These are phyloP conservation scores for Euphorbia pulcherrima DNA, from an alignment of 345 rosid species.

Conservation along the genomic window DNA sequence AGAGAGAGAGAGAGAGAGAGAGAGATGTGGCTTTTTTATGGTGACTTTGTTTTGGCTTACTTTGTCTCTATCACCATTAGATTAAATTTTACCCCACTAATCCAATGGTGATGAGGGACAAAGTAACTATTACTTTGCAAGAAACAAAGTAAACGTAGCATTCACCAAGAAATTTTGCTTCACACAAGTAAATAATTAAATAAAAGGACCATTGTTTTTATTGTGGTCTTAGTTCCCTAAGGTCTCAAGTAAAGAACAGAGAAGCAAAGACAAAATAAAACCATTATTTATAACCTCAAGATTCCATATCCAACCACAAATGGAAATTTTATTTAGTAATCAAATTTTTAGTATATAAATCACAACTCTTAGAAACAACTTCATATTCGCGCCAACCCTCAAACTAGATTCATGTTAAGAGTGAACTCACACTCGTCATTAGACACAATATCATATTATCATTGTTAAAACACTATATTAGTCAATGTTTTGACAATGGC, in stretches of 20 bases:
- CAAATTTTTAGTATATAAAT: background rate
- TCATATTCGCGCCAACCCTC: background rate
- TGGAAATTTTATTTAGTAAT: background rate
- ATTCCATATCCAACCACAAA: background rate
- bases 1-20: background rate
- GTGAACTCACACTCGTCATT: background rate
- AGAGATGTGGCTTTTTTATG: too few relatives aligned
- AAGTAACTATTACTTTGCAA: too few relatives aligned
- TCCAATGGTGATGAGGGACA: too few relatives aligned
- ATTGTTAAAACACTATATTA: background rate
- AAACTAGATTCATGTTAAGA: background rate
- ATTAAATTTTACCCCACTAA: too few relatives aligned
- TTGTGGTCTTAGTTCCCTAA: background rate
- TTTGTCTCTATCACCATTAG: too few relatives aligned
- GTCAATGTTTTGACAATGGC: background rate
- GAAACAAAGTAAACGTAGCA: too few relatives aligned
- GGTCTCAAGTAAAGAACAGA: background rate
- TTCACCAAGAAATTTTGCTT: background rate
- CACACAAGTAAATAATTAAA: background rate
- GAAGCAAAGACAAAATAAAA: background rate
- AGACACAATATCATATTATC: too few relatives aligned
- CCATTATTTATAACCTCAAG: background rate
- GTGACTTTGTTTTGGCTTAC: too few relatives aligned
- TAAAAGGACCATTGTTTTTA: background rate
- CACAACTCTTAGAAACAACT: background rate